Conservation (phyloP, 148 eudicot genomes). For the Amaranthus palmeri region DNA sequence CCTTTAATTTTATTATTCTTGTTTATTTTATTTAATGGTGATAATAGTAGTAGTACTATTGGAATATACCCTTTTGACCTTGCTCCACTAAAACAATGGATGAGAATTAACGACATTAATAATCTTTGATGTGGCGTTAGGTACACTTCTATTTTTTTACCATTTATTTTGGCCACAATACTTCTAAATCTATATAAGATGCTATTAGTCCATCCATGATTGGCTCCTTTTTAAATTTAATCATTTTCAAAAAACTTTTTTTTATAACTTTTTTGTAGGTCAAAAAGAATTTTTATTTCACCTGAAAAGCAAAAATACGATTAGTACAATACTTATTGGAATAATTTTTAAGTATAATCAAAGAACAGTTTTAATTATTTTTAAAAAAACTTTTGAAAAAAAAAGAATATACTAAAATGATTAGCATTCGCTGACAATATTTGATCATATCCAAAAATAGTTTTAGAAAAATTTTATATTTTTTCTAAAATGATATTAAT, state of each 20-base stretch:
- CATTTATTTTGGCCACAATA: constrained; percentile 6
- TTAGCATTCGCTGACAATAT: background rate
- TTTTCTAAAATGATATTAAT: too few species aligned
- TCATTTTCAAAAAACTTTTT: background rate
- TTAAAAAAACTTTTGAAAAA: background rate
- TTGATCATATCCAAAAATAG: constrained; percentile 27
- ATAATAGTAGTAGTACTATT: background rate
- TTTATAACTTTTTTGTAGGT: background rate
- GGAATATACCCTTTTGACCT: constrained; percentile 15
- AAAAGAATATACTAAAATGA: background rate
- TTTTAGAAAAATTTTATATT: too few species aligned
- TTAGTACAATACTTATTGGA: background rate
- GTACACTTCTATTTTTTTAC: background rate
- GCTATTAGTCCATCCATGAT: background rate
- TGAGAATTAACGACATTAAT: constrained; percentile 1
- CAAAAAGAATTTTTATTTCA: constrained; percentile 15
- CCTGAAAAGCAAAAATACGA: constrained; percentile 9
- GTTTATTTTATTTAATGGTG: background rate
- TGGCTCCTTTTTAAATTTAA: background rate
- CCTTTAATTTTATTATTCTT: background rate
- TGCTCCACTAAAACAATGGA: constrained; percentile 11
- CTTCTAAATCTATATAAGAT: background rate
- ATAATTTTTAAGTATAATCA: background rate
- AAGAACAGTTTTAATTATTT: background rate
- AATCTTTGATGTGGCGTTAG: background rate